These are phyloP conservation scores for Stephanodiscus minutulus DNA, from an alignment of 108 stramenopile species.

Conservation along the genomic window DNA sequence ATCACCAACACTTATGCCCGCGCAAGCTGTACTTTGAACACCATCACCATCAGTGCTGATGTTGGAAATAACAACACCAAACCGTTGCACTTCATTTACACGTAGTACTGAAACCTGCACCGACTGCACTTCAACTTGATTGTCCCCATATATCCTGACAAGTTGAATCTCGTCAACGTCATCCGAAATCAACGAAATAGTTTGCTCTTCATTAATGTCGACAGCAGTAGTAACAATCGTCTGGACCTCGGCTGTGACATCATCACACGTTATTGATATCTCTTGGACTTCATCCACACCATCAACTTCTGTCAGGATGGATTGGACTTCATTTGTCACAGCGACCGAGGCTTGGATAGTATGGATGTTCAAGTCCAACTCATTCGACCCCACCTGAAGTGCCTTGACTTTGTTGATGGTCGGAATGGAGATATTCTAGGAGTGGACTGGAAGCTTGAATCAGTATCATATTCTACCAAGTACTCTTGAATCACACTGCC, in stretches of 20 bases:
- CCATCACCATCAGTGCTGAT: slow-evolving; percentile 53
- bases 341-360: slow-evolving; percentile 63
- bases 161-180: slow-evolving; percentile 81
- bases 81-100: slow-evolving; percentile 67
- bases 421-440: slow-evolving; percentile 33
- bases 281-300: slow-evolving; percentile 87
- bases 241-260: slow-evolving; percentile 83
- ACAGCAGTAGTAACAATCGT: slow-evolving; percentile 71
- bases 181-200: slow-evolving; percentile 58
- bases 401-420: slow-evolving; percentile 58
- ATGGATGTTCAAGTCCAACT: slow-evolving; percentile 59
- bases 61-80: slow-evolving; percentile 57
- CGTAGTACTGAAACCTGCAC: slow-evolving; percentile 61
- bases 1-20: slow-evolving; percentile 49
- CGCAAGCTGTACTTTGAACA: slow-evolving; percentile 44
- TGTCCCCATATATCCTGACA: slow-evolving; percentile 45
- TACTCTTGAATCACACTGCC: slow-evolving; percentile 68
- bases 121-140: slow-evolving; percentile 70
- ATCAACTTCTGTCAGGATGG: slow-evolving; percentile 58
- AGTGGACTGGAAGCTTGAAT: slow-evolving; percentile 45
- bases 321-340: slow-evolving; percentile 85
- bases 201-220: slow-evolving; percentile 82
- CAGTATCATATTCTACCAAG: slow-evolving; percentile 66
- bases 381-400: slow-evolving; percentile 34
- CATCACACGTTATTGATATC: slow-evolving; percentile 76